Evolutionary conservation across 2,329 filamentous ascomycete species (phyloP).

Genomic region (Clonostachys solani): DNA sequence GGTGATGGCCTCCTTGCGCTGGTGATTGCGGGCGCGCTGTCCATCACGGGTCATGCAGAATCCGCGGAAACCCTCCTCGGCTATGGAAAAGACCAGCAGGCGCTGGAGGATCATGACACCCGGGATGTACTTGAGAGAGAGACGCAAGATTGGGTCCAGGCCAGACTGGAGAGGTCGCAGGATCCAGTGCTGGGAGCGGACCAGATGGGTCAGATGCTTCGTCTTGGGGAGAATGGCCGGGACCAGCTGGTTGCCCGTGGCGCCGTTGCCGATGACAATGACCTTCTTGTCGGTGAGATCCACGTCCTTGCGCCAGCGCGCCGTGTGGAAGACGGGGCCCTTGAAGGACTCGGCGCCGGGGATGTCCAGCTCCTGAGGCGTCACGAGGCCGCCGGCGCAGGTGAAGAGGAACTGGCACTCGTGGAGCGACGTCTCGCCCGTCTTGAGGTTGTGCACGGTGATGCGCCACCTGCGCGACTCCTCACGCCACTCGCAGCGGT

Average conservation of each 20-base stretch:
- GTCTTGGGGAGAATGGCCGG: conserved; percentile 32
- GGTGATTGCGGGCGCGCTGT: conserved; percentile 24
- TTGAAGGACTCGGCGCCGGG: conserved; percentile 45
- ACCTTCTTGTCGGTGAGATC: conserved; percentile 42
- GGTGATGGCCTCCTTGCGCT: conserved; percentile 30
- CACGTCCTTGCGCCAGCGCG: conserved; percentile 47
- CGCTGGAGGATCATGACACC: conserved; percentile 32
- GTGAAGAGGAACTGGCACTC: conserved; percentile 34
- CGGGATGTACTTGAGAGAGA: conserved; percentile 41
- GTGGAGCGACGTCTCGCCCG: conserved; percentile 17
- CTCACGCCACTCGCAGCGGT: conserved; percentile 31
- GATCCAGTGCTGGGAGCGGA: conserved; percentile 37
- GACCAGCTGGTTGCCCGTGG: conserved; percentile 49
- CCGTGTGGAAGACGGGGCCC: conserved; percentile 49
- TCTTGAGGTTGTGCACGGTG: conserved; percentile 14
- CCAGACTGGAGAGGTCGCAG: conserved; percentile 16
- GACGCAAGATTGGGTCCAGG: conserved; percentile 8
- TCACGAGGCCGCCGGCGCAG: conserved; percentile 24
- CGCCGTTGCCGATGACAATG: conserved; percentile 51
- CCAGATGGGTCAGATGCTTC: conserved; percentile 31
- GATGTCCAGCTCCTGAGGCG: conserved; percentile 31
- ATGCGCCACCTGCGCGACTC: conserved; percentile 25
- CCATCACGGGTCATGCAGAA: conserved; percentile 34
- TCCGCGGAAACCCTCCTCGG: conserved; percentile 20
- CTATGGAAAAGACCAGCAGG: conserved; percentile 31